Evolutionary conservation across 1,139 yeast species (phyloP), one percentile per base, ranked within the genome.

Genomic region (Spathaspora sp.): DNA sequence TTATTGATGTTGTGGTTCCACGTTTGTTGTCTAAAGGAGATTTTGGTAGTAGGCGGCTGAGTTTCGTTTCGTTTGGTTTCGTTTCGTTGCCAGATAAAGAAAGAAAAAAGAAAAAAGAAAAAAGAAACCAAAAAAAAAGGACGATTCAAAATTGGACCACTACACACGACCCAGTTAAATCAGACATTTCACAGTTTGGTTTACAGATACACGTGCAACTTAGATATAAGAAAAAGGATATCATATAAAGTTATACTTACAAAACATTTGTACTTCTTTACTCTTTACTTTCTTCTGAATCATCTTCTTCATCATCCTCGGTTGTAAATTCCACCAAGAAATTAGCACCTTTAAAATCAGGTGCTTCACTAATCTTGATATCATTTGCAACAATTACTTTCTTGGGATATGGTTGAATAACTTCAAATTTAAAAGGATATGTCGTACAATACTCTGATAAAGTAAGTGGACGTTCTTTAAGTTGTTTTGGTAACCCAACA

Each of bases 351-450:
- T 60, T 61, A 39, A 74, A 62, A 39, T 70, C 70, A 18, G 54
- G 54, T 8, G 64, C 59, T 4, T 54, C 57, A 2, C 55, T 55
- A 10, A 71, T 61, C 1, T 52, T 44, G 3, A 46, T 47, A 15
- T 48, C 51, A 4, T 56, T 47, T 4, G 59, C 54, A 13, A 42
- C 40, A 36, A 71, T 59, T 2, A 67, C 60, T 49, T 63, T 65
- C 50, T 69, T 72, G 15, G 80, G 80, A 48, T 70, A 70, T 17
- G 79, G 80, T 51, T 73, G 77, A 38, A 73, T 58, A 16, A 74
- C 53, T 47, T 74, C 78, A 51, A 74, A 74, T 29, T 58, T 53
- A 51, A 72, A 72, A 7, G 60, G 58, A 48, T 61, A 68, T 38
- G 54, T 49, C 6, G 51, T 53, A 20, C 51, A 53, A 51, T 63